Percentiles rank a stretch among this genome's conserved stretches.
phyloP scores from a whole-genome alignment of 306 rosid genomes.

The Astragalus glycyphyllos region DNA sequence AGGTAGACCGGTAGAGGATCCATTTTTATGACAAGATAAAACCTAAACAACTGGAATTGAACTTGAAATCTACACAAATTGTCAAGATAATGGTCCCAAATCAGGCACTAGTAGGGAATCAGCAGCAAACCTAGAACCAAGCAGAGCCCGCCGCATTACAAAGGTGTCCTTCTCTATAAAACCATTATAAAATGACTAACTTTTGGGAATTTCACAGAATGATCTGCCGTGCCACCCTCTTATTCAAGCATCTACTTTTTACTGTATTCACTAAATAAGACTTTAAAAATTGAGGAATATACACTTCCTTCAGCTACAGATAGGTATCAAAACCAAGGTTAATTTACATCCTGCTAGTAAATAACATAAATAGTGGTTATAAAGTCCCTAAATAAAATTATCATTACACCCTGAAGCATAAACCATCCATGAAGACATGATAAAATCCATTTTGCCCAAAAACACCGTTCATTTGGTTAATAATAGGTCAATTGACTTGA shows the following conservation, averaged over 20 bases:
- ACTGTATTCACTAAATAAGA: background rate
- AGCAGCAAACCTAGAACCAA: conserved; percentile 14
- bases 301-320: background rate
- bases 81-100: background rate
- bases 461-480: background rate
- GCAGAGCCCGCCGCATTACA: background rate
- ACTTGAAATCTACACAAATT: conserved; percentile 9
- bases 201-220: background rate
- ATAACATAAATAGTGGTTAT: background rate
- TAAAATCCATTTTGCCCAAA: background rate
- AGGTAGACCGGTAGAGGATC: background rate
- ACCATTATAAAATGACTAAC: background rate
- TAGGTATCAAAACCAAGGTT: conserved; percentile 24
- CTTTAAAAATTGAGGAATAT: background rate
- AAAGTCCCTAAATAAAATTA: background rate
- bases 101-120: background rate
- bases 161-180: background rate
- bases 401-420: background rate
- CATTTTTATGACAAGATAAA: background rate
- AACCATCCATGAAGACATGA: background rate
- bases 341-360: conserved; percentile 7
- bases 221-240: background rate
- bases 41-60: background rate
- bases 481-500: background rate
- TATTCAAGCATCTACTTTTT: background rate